Evolutionary conservation across 2,329 filamentous ascomycete genomes (phyloP).

Genomic region (Pseudovirgaria hyperparasitica): DNA sequence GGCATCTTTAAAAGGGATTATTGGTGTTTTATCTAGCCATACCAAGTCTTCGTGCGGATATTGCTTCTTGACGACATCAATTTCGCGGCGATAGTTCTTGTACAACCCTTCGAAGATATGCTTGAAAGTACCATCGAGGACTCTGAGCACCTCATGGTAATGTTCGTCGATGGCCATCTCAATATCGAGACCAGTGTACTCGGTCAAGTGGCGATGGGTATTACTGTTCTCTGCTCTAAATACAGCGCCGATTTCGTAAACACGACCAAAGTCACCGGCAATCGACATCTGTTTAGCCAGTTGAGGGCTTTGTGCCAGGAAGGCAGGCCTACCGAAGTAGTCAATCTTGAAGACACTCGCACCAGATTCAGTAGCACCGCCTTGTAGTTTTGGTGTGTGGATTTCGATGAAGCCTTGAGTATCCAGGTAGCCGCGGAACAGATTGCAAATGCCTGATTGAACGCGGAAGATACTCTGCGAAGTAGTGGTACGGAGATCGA

Average conservation of each 20-base stretch:
- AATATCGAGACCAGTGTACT: slow-evolving; percentile 85
- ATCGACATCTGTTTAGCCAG: slow-evolving; percentile 89
- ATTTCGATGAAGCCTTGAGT: slow-evolving; percentile 77
- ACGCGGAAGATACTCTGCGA: slow-evolving; percentile 83
- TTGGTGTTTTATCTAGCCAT: slow-evolving; percentile 73
- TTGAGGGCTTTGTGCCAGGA: slow-evolving; percentile 84
- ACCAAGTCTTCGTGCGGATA: slow-evolving; percentile 80
- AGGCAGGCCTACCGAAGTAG: slow-evolving; percentile 79
- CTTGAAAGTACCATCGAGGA: slow-evolving; percentile 73
- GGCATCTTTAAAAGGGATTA: slow-evolving; percentile 68
- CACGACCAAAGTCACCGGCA: slow-evolving; percentile 74
- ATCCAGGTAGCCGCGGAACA: slow-evolving; percentile 68
- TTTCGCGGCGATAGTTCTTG: slow-evolving; percentile 53
- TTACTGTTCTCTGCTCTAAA: slow-evolving; percentile 95
- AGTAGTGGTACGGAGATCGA: slow-evolving; percentile 74
- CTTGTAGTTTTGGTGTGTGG: slow-evolving; percentile 84
- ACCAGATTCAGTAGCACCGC: slow-evolving; percentile 80
- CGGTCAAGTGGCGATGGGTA: slow-evolving; percentile 84
- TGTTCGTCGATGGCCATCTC: slow-evolving; percentile 86
- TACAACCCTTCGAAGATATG: slow-evolving; percentile 63
- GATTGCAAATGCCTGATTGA: slow-evolving; percentile 64
- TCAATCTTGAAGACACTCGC: slow-evolving; percentile 84
- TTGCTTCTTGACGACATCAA: slow-evolving; percentile 67
- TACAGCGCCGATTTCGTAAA: slow-evolving; percentile 82
- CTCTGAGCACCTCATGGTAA: slow-evolving; percentile 74